These are phyloP conservation scores for Schizochytrium sp. DNA, from an alignment of 108 stramenopile genomes.

Conservation along the genomic window DNA sequence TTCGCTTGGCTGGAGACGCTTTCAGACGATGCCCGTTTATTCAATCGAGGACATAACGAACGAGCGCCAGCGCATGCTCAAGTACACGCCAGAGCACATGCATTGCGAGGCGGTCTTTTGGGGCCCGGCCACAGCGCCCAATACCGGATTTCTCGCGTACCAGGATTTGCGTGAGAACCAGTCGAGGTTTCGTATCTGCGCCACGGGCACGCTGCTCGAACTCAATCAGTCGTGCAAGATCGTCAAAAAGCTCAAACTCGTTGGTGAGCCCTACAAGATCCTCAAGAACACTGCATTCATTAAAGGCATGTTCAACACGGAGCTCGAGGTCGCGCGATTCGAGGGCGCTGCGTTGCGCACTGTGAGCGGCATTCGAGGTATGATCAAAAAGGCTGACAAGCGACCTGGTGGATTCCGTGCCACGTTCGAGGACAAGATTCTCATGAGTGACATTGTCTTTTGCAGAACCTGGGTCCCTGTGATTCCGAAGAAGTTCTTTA, in stretches of 20 bases:
- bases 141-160: conserved; percentile 89
- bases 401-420: conserved; percentile 83
- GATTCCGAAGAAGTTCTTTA: conserved; percentile 80
- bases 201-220: conserved; percentile 84
- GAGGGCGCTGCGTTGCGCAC: conserved; percentile 87
- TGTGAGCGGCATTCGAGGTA: conserved; percentile 89
- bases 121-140: conserved; percentile 83
- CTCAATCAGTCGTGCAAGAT: conserved; percentile 80
- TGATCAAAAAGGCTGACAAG: conserved; percentile 84
- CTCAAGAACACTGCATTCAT: conserved; percentile 94
- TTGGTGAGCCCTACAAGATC: conserved; percentile 88
- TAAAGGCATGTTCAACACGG: conserved; percentile 97
- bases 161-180: conserved; percentile 61
- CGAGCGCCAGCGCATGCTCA: conserved; percentile 68
- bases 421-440: conserved; percentile 97
- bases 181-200: conserved; percentile 80
- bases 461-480: conserved; percentile 97
- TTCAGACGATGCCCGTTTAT: conserved; percentile 82
- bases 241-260: conserved; percentile 97
- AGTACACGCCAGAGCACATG: conserved; percentile 99
- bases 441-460: conserved; percentile 77
- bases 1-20: conserved; percentile 90
- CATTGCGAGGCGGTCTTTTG: conserved; percentile 93
- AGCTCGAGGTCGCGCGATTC: conserved; percentile 86
- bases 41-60: conserved; percentile 64